Base-by-base conservation (phyloP, 2,329 filamentous ascomycete species). In the Ascomycota sp. region DNA sequence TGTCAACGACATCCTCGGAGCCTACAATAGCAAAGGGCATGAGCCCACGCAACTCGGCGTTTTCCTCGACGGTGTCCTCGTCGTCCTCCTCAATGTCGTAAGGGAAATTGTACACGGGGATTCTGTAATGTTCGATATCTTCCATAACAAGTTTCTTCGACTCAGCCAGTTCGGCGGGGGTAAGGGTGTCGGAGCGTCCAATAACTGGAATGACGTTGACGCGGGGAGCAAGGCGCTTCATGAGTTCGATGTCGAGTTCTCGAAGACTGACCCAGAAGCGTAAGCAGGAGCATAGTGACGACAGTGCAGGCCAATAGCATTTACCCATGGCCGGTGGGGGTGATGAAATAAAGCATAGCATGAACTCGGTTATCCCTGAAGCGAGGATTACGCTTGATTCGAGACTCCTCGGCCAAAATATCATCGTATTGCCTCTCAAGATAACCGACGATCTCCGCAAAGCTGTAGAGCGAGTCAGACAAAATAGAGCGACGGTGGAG, bases 61-160 rank as follows among this genome's bases (percentile, higher is more conserved):
- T 98, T 63, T 98, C 89, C 61, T 98, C 89, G 13, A 98, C 86
- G 1, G 89, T 98, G 50, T 98, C 89, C 61, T 98, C 89, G 42
- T 98, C 89, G 45, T 98, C 89, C 64, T 98, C 89, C 59, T 98
- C 89, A 36, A 98, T 92, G 45, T 98, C 89, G 63, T 98, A 98
- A 29, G 89, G 89, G 67, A 98, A 98, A 70, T 98, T 98, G 71
- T 98, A 98, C 40, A 98, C 86, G 28, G 89, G 89, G 44, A 98
- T 98, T 51, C 89, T 79, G 65, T 98, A 98, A 60, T 98, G 89
- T 61, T 98, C 89, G 44, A 98, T 98, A 53, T 98, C 89, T 65
- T 98, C 89, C 89, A 98, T 98, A 50, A 98, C 85, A 37, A 98
- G 71, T 69, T 95, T 98, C 74, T 98, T 98, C 43, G 86, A 95